Evolutionary conservation across 306 rosid species (phyloP), one percentile per base, ranked within the genome.

Genomic region (Corylus americana): DNA sequence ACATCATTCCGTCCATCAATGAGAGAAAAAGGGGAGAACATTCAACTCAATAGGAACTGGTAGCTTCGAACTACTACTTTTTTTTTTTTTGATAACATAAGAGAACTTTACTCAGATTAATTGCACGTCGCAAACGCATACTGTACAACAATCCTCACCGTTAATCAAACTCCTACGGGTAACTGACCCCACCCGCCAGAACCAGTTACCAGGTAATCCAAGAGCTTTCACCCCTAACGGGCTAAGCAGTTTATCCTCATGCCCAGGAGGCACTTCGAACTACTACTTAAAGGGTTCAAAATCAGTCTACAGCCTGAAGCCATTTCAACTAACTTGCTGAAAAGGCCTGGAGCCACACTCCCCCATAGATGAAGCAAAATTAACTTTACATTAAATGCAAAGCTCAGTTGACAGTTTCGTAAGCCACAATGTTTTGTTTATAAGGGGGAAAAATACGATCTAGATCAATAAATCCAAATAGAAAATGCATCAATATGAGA

Each of bases 401-500:
- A 63, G 69, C 17, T 59, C 69, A 29, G 69, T 63, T 63, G 69
- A 25, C 20, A 63, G 22, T 8, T 14, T 14, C 20, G 4, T 54
- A 16, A 54, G 20, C 8, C 45, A 42, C 45, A 42, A 6, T 42
- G 45, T 42, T 42, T 42, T 42, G 17, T 50, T 50, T 54, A 4
- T 14, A 4, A 54, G 7, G 58, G 8, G 20, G 7, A 17, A 14
- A 17, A 54, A 54, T 54, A 17, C 7, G 8, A 0, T 59, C 37
- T 59, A 4, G 11, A 59, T 11, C 66, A 59, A 25, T 59, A 25
- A 37, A 42, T 67, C 72, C 4, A 17, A 67, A 67, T 37, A 18
- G 0, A 39, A 13, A 62, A 67, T 39, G 13, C 72, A 67, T 67
- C 70, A 71, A 70, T 74, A 39, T 77, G 71, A 73, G 63, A 82